Conservation (phyloP, 1,284 basidiomycete genomes). For the Jaminaea rosea region DNA sequence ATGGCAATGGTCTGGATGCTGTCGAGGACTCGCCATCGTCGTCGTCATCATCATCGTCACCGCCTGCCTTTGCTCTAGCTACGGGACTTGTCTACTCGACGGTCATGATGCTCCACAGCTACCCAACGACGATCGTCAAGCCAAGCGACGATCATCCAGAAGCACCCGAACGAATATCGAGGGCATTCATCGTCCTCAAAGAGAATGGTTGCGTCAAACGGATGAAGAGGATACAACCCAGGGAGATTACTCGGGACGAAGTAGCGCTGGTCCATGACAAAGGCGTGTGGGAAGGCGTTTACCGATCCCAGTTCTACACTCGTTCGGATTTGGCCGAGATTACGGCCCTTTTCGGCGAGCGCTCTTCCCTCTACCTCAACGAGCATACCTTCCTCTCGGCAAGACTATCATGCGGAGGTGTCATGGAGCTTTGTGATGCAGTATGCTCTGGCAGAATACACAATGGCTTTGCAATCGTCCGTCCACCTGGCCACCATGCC, state of each 20-base stretch:
- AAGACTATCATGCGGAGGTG: constrained; percentile 81
- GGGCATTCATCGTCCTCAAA: constrained; percentile 63
- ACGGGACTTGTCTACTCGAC: constrained; percentile 76
- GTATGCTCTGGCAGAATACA: constrained; percentile 72
- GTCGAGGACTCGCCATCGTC: too few relatives aligned
- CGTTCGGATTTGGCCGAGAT: constrained; percentile 47
- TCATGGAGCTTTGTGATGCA: constrained; percentile 78
- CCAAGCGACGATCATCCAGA: constrained; percentile 63
- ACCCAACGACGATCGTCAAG: constrained; percentile 50
- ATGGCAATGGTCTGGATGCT: too few relatives aligned
- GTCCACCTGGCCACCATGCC: constrained; percentile 95
- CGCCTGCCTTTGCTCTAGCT: too few relatives aligned
- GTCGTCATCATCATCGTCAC: too few relatives aligned
- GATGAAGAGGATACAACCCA: constrained; percentile 71
- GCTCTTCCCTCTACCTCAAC: constrained; percentile 77
- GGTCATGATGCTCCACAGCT: constrained; percentile 73
- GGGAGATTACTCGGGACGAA: constrained; percentile 67
- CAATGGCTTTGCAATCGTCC: constrained; percentile 87
- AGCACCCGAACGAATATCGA: constrained; percentile 73
- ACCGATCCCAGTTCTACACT: constrained; percentile 37
- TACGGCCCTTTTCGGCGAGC: constrained; percentile 66
- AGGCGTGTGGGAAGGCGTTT: constrained; percentile 81
- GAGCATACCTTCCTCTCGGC: constrained; percentile 75
- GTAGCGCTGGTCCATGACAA: constrained; percentile 78
- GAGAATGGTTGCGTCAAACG: constrained; percentile 57